phyloP scores from a whole-genome alignment of 2,329 filamentous ascomycete species.

The Colletotrichum coccodes region DNA sequence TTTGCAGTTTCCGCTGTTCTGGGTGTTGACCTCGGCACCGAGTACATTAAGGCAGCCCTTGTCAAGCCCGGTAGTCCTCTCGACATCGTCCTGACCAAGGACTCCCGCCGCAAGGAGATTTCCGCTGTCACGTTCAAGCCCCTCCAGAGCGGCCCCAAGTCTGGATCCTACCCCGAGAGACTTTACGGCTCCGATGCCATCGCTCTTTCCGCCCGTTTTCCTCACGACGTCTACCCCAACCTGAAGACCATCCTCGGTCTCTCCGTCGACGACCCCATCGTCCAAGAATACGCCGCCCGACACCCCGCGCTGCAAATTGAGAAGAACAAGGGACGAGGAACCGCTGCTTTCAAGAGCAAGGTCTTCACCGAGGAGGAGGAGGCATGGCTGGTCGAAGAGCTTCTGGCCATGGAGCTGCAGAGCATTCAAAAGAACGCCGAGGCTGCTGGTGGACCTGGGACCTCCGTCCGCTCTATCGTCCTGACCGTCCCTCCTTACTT shows the following conservation, averaged over 20 bases:
- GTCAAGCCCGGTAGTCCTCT: conserved; percentile 97
- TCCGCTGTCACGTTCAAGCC: conserved; percentile 96
- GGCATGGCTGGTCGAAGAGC: conserved; percentile 85
- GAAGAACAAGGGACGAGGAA: conserved; percentile 68
- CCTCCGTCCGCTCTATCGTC: conserved; percentile 81
- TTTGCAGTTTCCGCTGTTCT: conserved; percentile 78
- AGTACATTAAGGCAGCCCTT: conserved; percentile 95
- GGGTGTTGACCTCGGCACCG: conserved; percentile 93
- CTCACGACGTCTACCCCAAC: conserved; percentile 93
- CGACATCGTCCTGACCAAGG: conserved; percentile 97
- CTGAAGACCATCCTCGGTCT: conserved; percentile 91
- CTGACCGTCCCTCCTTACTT: conserved; percentile 93
- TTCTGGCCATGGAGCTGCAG: conserved; percentile 95
- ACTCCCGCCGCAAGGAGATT: conserved; percentile 94
- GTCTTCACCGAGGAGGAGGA: conserved; percentile 71
- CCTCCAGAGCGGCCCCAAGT: conserved; percentile 69
- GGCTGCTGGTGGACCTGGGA: conserved; percentile 79
- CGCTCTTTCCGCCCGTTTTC: conserved; percentile 86
- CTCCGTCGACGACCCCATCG: conserved; percentile 66
- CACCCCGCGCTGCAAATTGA: conserved; percentile 83
- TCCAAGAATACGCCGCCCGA: conserved; percentile 76
- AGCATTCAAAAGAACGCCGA: conserved; percentile 92
- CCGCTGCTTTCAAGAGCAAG: conserved; percentile 84
- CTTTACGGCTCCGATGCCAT: conserved; percentile 93
- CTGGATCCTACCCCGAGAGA: conserved; percentile 83